phyloP scores from a whole-genome alignment of 176 grass and related monocot genomes.

The Carex parvula region DNA sequence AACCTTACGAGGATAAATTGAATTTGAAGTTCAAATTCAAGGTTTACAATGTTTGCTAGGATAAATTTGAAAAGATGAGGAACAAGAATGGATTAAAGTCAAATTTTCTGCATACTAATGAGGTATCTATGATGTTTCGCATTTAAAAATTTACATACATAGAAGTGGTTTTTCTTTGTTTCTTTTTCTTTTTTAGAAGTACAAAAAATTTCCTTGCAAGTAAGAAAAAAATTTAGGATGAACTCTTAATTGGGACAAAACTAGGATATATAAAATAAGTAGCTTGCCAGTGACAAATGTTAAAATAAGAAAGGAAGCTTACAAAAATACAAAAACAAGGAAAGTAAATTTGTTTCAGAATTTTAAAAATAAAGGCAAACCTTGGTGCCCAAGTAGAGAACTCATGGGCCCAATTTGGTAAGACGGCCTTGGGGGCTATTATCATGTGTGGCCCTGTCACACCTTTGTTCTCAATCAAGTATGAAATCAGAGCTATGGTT shows the following conservation, averaged over 20 bases:
- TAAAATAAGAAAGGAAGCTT: background rate
- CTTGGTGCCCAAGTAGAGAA: slow-evolving; percentile 97
- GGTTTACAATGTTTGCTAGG: background rate
- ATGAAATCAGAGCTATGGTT: slow-evolving; percentile 85
- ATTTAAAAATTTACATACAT: background rate
- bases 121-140: background rate
- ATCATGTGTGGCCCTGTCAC: slow-evolving; percentile 90
- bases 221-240: background rate
- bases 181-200: background rate
- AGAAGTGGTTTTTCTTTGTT: background rate
- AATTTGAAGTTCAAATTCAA: background rate
- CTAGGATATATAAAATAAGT: background rate
- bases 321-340: background rate
- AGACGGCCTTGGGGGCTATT: slow-evolving; percentile 93
- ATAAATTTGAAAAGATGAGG: background rate
- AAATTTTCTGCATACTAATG: background rate
- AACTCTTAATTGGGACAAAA: slow-evolving; percentile 3
- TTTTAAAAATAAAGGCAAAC: slow-evolving; percentile 36
- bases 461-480: slow-evolving; percentile 94
- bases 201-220: background rate
- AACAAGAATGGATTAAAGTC: background rate
- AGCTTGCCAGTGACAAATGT: background rate
- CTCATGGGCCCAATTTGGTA: slow-evolving; percentile 96
- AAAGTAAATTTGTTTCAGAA: background rate
- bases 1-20: background rate